A percentile compares a stretch with the other conserved stretches of the same genome.
These are phyloP conservation scores for Alternaria metachromatica DNA, from an alignment of 2,329 filamentous ascomycete genomes.

Conservation along the genomic window DNA sequence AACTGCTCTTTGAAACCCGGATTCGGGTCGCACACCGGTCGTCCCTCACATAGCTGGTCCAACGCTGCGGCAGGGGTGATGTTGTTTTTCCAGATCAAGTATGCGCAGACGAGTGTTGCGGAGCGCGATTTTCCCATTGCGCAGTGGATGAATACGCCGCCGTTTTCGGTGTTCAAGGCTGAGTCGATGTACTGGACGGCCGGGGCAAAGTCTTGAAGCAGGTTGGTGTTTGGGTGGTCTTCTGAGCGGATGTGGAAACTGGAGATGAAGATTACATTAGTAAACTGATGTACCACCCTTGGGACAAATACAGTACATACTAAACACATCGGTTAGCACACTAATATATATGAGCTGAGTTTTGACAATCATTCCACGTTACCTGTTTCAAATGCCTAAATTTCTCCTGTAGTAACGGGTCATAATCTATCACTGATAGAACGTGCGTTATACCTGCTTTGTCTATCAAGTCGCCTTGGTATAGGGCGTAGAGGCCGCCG, in stretches of 20 bases:
- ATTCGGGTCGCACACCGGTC: slow-evolving; percentile 45
- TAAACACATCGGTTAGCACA: too few species aligned
- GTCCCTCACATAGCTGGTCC: slow-evolving; percentile 40
- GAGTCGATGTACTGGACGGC: slow-evolving; percentile 33
- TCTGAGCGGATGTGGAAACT: slow-evolving; percentile 37
- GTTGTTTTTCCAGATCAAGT: slow-evolving; percentile 39
- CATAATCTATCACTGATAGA: slow-evolving; percentile 43
- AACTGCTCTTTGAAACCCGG: slow-evolving; percentile 45
- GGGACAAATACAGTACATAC: neutral
- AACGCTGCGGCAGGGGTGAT: slow-evolving; percentile 26
- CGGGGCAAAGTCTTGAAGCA: slow-evolving; percentile 34
- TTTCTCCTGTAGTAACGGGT: slow-evolving; percentile 32
- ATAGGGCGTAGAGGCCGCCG: slow-evolving; percentile 52
- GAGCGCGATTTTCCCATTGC: slow-evolving; percentile 46
- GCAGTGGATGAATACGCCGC: slow-evolving; percentile 43
- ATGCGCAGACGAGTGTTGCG: slow-evolving; percentile 43
- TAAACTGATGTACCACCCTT: too few species aligned
- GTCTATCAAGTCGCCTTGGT: slow-evolving; percentile 47
- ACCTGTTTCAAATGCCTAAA: slow-evolving; percentile 36
- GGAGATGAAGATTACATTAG: neutral
- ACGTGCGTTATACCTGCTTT: slow-evolving; percentile 44
- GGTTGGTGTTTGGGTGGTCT: slow-evolving; percentile 42
- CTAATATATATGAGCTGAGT: too few species aligned
- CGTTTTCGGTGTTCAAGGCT: slow-evolving; percentile 17
- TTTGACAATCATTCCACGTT: neutral